phyloP scores from a whole-genome alignment of 2,329 filamentous ascomycete species.

The Stylonectria norvegica region DNA sequence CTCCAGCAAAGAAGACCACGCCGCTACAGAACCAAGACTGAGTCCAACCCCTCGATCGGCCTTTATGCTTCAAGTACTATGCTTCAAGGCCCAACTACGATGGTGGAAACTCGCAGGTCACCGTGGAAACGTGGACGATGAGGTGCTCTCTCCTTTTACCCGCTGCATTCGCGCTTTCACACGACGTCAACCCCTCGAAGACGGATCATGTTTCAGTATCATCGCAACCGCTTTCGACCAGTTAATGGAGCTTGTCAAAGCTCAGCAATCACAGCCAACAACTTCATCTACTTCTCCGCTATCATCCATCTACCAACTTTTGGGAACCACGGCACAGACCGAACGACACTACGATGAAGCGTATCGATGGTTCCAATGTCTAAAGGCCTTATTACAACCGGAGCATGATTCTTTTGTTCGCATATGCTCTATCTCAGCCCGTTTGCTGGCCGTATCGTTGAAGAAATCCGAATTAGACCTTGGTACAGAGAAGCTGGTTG shows the following conservation, averaged over 20 bases:
- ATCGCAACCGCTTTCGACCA: slow-evolving; percentile 31
- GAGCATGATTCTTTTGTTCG: slow-evolving; percentile 46
- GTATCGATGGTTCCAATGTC: slow-evolving; percentile 50
- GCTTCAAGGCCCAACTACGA: slow-evolving; percentile 56
- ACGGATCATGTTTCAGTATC: slow-evolving; percentile 37
- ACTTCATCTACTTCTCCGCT: slow-evolving; percentile 42
- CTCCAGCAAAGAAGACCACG: slow-evolving; percentile 58
- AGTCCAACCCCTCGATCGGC: slow-evolving; percentile 55
- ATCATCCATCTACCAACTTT: slow-evolving; percentile 48
- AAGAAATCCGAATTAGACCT: slow-evolving; percentile 39
- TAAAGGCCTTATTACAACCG: slow-evolving; percentile 38
- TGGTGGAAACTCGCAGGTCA: slow-evolving; percentile 66
- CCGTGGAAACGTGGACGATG: slow-evolving; percentile 57
- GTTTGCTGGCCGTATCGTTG: slow-evolving; percentile 53
- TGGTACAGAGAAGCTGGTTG: slow-evolving; percentile 41
- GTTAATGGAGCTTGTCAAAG: slow-evolving; percentile 32
- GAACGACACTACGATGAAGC: slow-evolving; percentile 48
- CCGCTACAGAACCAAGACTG: slow-evolving; percentile 50
- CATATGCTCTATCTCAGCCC: slow-evolving; percentile 51
- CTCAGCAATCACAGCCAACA: slow-evolving; percentile 32
- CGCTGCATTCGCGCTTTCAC: slow-evolving; percentile 61
- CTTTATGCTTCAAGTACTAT: slow-evolving; percentile 62
- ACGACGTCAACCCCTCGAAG: slow-evolving; percentile 45
- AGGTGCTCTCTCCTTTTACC: slow-evolving; percentile 62
- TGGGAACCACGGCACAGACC: slow-evolving; percentile 49